A percentile compares a stretch with the other conserved stretches of the same genome.
These are phyloP conservation scores for Calonectria pseudoreteaudii DNA, from an alignment of 2,329 filamentous ascomycete species.

Conservation along the genomic window DNA sequence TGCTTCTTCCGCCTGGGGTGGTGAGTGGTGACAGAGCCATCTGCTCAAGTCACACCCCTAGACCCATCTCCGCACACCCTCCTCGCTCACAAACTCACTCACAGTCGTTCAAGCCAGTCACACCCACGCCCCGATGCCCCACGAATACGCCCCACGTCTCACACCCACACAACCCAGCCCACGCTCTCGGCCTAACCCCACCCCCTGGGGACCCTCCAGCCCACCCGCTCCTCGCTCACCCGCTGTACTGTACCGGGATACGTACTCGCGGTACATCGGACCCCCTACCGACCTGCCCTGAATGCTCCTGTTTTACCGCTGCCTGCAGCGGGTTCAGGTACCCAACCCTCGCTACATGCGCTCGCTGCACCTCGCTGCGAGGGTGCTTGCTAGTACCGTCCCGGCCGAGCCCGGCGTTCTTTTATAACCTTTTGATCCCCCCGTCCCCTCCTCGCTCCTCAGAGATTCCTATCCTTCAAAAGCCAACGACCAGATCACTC, in stretches of 20 bases:
- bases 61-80: conserved; percentile 26
- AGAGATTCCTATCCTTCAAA: conserved; percentile 40
- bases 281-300: conserved; percentile 32
- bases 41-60: conserved; percentile 28
- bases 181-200: conserved; percentile 23
- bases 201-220: conserved; percentile 26
- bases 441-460: conserved; percentile 43
- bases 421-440: conserved; percentile 46
- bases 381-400: conserved; percentile 39
- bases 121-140: conserved; percentile 34
- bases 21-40: conserved; percentile 29
- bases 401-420: conserved; percentile 49
- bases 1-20: conserved; percentile 44
- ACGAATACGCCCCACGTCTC: conserved; percentile 25
- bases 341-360: conserved; percentile 35
- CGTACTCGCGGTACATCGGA: conserved; percentile 31
- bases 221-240: conserved; percentile 25
- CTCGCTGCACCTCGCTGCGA: conserved; percentile 37
- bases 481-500: conserved; percentile 38
- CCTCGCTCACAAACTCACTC: conserved; percentile 23
- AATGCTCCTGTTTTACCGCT: conserved; percentile 42
- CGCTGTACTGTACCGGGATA: conserved; percentile 31
- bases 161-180: conserved; percentile 19
- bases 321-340: conserved; percentile 41
- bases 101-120: conserved; percentile 16